Conservation (phyloP, 306 rosid species). For the Leucaena leucocephala region DNA sequence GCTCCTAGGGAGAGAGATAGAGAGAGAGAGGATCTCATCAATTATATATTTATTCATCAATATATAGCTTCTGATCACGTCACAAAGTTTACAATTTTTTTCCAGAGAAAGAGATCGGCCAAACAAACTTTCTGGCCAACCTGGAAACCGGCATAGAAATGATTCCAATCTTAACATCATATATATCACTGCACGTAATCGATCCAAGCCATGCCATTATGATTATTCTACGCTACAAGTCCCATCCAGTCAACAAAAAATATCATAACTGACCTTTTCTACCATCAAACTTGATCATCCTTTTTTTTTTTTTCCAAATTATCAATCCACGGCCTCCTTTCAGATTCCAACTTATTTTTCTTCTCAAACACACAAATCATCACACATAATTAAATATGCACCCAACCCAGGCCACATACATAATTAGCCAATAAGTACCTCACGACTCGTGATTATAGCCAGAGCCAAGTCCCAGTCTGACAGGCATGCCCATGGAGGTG, state of each 20-base stretch:
- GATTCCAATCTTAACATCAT: slow-evolving; percentile 36
- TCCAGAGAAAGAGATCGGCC: slow-evolving; percentile 61
- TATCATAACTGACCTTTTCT: slow-evolving; percentile 52
- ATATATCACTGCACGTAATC: slow-evolving; percentile 52
- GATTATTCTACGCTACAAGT: slow-evolving; percentile 53
- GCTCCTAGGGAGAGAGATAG: slow-evolving; percentile 13
- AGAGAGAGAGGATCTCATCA: not conserved
- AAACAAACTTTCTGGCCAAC: slow-evolving; percentile 82
- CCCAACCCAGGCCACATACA: not conserved
- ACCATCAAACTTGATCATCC: slow-evolving; percentile 43
- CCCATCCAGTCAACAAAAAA: slow-evolving; percentile 76
- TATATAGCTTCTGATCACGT: slow-evolving; percentile 47
- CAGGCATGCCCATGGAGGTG: slow-evolving; percentile 8
- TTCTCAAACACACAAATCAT: slow-evolving; percentile 10
- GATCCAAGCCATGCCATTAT: slow-evolving; percentile 59
- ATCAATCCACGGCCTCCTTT: slow-evolving; percentile 17
- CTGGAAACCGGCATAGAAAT: slow-evolving; percentile 41
- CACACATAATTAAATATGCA: slow-evolving; percentile 4
- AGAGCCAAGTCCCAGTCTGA: slow-evolving; percentile 37
- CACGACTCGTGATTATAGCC: slow-evolving; percentile 55
- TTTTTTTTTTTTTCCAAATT: slow-evolving; percentile 2
- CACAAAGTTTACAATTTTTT: slow-evolving; percentile 55
- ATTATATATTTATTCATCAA: slow-evolving; percentile 37
- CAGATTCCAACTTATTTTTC: not conserved
- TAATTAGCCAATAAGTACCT: slow-evolving; percentile 54